phyloP scores from a whole-genome alignment of 1,284 basidiomycete genomes.

The Amylostereum chailletii region DNA sequence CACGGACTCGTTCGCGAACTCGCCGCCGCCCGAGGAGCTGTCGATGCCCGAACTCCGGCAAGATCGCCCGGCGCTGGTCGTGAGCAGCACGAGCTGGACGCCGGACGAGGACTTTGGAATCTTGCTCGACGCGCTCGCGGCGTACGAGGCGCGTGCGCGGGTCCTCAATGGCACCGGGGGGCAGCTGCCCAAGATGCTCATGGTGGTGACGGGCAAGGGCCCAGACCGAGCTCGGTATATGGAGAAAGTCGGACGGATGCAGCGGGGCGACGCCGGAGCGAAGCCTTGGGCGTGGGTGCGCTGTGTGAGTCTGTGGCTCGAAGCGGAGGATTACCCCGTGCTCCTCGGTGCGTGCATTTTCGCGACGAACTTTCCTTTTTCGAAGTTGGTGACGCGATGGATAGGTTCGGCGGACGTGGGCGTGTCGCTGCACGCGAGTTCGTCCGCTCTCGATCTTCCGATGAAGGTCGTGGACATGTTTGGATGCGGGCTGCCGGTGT shows the following conservation, averaged over 20 bases:
- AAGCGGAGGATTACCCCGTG: slow-evolving; percentile 80
- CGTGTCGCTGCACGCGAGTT: slow-evolving; percentile 85
- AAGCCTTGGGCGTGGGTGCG: slow-evolving; percentile 72
- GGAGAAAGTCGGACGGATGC: slow-evolving; percentile 43
- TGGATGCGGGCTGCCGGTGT: slow-evolving; percentile 89
- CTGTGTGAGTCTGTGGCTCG: slow-evolving; percentile 82
- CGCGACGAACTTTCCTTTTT: slow-evolving; percentile 2
- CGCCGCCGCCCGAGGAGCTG: slow-evolving; percentile 9
- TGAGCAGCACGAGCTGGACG: slow-evolving; percentile 96
- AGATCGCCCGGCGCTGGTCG: slow-evolving; percentile 79
- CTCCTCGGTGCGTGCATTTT: slow-evolving; percentile 49
- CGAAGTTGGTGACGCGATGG: background rate
- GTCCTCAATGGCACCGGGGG: slow-evolving; percentile 19
- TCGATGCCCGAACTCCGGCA: slow-evolving; percentile 33
- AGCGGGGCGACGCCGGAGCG: slow-evolving; percentile 24
- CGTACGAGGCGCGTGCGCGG: slow-evolving; percentile 60
- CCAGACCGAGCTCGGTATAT: slow-evolving; percentile 73
- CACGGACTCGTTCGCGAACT: slow-evolving; percentile 11
- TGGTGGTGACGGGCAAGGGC: slow-evolving; percentile 91
- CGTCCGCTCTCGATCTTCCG: slow-evolving; percentile 87
- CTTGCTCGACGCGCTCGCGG: slow-evolving; percentile 62
- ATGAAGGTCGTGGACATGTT: slow-evolving; percentile 99
- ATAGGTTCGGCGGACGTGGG: slow-evolving; percentile 88
- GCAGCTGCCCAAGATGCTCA: slow-evolving; percentile 65
- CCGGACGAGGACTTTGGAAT: slow-evolving; percentile 93